Evolutionary conservation across 768 basidiomycete genomes (phyloP).

Genomic region (Hypholoma fasciculare): DNA sequence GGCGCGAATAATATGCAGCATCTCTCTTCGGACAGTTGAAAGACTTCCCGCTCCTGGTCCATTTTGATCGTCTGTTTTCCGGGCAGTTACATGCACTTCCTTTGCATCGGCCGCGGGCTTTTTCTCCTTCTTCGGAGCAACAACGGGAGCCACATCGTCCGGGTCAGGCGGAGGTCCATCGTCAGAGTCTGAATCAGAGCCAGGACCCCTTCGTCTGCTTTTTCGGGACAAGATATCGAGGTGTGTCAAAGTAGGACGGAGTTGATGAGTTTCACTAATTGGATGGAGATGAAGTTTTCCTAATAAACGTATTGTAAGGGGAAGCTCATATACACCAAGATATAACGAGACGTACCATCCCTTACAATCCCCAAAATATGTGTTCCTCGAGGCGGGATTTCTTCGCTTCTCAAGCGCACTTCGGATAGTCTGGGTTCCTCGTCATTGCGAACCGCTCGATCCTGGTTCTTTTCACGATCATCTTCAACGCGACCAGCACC

Average conservation of each 20-base stretch:
- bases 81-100: conserved; percentile 77
- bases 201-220: conserved; percentile 49
- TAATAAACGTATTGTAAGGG: conserved; percentile 22
- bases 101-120: conserved; percentile 57
- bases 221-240: conserved; percentile 73
- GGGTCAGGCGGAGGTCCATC: conserved; percentile 81
- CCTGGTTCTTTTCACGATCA: conserved; percentile 79
- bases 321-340: background rate
- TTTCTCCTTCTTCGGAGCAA: conserved; percentile 58
- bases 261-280: conserved; percentile 75
- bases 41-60: conserved; percentile 55
- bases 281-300: conserved; percentile 79
- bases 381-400: conserved; percentile 59
- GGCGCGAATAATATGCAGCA: conserved; percentile 67
- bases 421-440: conserved; percentile 68
- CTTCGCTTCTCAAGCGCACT: conserved; percentile 72
- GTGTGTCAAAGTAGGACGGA: conserved; percentile 82
- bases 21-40: conserved; percentile 72
- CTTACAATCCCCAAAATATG: conserved; percentile 80
- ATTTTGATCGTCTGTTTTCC: conserved; percentile 64
- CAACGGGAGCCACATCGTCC: conserved; percentile 59
- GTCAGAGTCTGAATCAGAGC: conserved; percentile 72
- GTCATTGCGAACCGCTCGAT: conserved; percentile 41
- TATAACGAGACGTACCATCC: conserved; percentile 50
- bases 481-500: conserved; percentile 70